Evolutionary conservation across 306 rosid species (phyloP).

Genomic region (Dicorynia guianensis): DNA sequence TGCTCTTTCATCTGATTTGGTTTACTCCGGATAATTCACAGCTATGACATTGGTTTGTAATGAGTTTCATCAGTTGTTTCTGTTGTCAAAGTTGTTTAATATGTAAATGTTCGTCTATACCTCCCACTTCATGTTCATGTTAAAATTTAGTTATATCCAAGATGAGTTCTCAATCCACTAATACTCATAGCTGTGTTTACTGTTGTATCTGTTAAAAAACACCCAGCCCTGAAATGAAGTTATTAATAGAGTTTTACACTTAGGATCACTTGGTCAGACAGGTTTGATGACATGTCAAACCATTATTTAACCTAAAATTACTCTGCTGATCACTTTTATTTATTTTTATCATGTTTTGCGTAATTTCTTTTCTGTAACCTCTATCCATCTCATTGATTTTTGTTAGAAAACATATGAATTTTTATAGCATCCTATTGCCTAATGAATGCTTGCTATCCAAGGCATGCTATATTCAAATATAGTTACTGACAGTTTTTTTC

Average conservation of each 20-base stretch:
- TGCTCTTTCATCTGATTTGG: no score
- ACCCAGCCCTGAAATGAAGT: background rate
- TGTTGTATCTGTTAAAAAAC: conserved; percentile 28
- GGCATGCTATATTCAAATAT: conserved; percentile 18
- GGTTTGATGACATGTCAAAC: conserved; percentile 15
- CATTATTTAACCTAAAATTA: background rate
- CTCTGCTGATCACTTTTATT: background rate
- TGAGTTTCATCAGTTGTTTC: no score
- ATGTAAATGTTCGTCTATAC: no score
- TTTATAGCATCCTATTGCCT: conserved; percentile 11
- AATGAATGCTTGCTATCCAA: background rate
- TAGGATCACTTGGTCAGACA: background rate
- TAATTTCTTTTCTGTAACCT: background rate
- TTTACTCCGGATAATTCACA: no score
- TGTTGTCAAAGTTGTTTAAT: no score
- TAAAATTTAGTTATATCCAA: background rate
- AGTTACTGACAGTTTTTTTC: background rate
- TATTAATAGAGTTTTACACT: no score
- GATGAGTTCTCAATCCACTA: background rate
- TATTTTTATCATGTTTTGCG: conserved; percentile 17
- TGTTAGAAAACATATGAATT: conserved; percentile 10
- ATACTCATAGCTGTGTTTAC: background rate
- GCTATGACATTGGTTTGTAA: no score
- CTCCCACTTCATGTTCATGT: no score
- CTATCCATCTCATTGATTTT: conserved; percentile 25